Percentiles rank a stretch among this genome's conserved stretches.
Evolutionary conservation across 768 basidiomycete genomes (phyloP).

Genomic region (Phylloporus rhodoxanthus): DNA sequence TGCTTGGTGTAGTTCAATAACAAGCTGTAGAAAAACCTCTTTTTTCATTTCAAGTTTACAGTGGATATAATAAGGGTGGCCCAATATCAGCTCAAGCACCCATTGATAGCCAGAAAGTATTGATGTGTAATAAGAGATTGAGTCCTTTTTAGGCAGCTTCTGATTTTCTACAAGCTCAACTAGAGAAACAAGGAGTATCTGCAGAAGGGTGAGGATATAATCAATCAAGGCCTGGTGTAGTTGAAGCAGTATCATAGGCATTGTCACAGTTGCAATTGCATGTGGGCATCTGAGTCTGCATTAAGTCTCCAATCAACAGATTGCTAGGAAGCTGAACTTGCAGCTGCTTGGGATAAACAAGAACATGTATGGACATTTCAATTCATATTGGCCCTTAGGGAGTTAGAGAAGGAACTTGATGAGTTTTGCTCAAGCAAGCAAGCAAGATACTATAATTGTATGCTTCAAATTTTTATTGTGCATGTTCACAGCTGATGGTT

Average conservation of each 20-base stretch:
- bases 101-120: background rate
- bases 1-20: background rate
- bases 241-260: background rate
- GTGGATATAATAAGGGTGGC: background rate
- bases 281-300: too few relatives aligned
- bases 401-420: too few relatives aligned
- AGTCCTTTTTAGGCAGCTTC: background rate
- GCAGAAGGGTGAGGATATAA: too few relatives aligned
- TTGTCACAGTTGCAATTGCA: too few relatives aligned
- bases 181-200: background rate
- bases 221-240: background rate
- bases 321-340: background rate
- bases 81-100: background rate
- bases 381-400: background rate
- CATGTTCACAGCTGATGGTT: too few relatives aligned
- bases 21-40: background rate
- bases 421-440: too few relatives aligned
- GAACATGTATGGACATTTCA: background rate
- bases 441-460: too few relatives aligned
- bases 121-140: background rate
- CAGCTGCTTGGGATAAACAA: background rate
- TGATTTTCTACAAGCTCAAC: background rate
- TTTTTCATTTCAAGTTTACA: background rate
- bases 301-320: background rate
- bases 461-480: too few relatives aligned